Conservation (phyloP, 768 basidiomycete genomes). For the Rhizopogon vesiculosus region DNA sequence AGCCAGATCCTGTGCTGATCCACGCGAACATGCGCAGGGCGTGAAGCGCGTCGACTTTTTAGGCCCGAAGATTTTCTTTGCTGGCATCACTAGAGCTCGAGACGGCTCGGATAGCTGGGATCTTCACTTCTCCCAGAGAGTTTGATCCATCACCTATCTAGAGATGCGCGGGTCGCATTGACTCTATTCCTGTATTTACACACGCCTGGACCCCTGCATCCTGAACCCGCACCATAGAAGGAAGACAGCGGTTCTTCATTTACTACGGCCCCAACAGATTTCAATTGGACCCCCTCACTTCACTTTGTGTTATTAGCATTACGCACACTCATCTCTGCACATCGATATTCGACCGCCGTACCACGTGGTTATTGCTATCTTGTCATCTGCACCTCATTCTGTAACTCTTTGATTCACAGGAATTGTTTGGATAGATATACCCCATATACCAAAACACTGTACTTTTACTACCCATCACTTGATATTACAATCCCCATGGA, state of each 20-base stretch:
- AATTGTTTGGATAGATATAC: not conserved
- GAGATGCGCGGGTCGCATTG: not conserved
- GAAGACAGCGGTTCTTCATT: no score
- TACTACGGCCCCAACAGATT: not conserved
- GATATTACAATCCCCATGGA: not conserved
- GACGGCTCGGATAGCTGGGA: conserved; percentile 26
- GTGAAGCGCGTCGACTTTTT: conserved; percentile 37
- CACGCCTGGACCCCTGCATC: not conserved
- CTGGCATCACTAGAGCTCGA: conserved; percentile 22
- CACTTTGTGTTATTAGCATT: not conserved
- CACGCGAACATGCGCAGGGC: conserved; percentile 33
- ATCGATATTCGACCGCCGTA: not conserved
- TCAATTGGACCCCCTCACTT: not conserved
- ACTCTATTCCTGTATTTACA: not conserved
- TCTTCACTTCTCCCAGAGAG: conserved; percentile 18
- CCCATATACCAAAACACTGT: not conserved
- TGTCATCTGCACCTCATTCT: not conserved
- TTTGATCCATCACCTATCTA: conserved; percentile 7
- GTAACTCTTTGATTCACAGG: not conserved
- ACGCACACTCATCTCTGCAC: not conserved
- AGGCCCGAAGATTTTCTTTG: conserved; percentile 24
- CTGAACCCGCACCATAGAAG: no score
- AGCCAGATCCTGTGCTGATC: conserved; percentile 22
- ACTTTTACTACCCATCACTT: not conserved
- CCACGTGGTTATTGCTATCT: not conserved